These are phyloP conservation scores for Corchorus capsularis DNA, from an alignment of 345 rosid genomes.

Conservation along the genomic window DNA sequence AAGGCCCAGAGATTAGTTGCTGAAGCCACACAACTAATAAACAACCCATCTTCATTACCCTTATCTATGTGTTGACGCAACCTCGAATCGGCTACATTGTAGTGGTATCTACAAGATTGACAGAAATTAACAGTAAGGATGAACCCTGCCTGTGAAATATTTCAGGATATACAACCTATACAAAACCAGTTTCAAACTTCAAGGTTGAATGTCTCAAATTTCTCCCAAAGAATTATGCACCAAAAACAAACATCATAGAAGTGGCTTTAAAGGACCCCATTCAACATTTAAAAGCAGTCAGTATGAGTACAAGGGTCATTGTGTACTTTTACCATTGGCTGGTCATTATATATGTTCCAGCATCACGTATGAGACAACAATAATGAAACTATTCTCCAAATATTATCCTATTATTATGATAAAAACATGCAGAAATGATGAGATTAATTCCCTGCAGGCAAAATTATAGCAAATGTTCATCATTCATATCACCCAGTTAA, in stretches of 20 bases:
- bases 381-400: neutral
- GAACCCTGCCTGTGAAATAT: neutral
- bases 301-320: neutral
- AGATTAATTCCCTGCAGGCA: neutral
- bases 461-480: neutral
- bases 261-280: neutral
- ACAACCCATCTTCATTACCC: conserved; percentile 92
- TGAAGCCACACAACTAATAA: conserved; percentile 88
- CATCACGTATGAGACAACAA: neutral
- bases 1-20: conserved; percentile 91
- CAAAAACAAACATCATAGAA: neutral
- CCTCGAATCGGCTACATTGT: conserved; percentile 85
- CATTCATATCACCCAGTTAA: neutral
- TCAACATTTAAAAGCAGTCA: neutral
- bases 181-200: neutral
- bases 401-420: neutral
- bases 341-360: neutral
- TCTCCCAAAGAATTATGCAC: neutral
- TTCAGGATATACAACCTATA: neutral
- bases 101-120: conserved; percentile 74
- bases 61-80: conserved; percentile 81
- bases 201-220: conserved; percentile 1
- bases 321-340: neutral
- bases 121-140: neutral
- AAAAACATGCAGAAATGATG: neutral